Base-by-base conservation (phyloP, 257 asterid genomes). In the Solanum megistacrolobum region DNA sequence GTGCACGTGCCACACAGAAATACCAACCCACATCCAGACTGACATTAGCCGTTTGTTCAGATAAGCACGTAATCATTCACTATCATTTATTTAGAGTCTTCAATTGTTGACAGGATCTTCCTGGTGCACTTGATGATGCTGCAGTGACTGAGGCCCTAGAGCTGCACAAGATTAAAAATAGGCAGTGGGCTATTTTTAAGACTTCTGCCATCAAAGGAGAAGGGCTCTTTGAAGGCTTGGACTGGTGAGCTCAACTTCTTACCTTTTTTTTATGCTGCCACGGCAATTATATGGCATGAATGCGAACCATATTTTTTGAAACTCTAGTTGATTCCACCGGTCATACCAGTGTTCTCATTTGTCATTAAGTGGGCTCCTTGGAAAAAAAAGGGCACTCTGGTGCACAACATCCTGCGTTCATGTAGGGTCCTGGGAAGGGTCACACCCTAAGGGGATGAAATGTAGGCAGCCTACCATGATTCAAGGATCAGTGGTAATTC, bases 41-140 rank as follows among this genome's bases (percentile, higher is more conserved):
- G 65, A 41, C 9, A 79, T 43, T 79, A 14, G 25, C 65, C 3
- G 25, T 31, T 8, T 79, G n/a, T 2, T 79, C 62, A 81, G 85
- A 81, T 27, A 29, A 29, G 83, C 83, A 76, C 6, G 7, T 46
- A 46, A 46, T 8, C 31, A 31, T 18, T 82, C 21, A 5, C 86
- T 18, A 43, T 46, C 85, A 27, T 81, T 81, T 81, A 31, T 82
- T 82, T 14, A 8, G n/a, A 58, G 75, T n/a, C 69, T 71, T 12
- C 10, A 76, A 82, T 91, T 88, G 18, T 85, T 60, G 74, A 43
- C 89, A 96, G 98, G 99, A 96, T 93, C 97, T 96, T 93, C 98
- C 99, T 23, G 98, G 99, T 86, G 99, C 99, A 87, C 98, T 96
- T 16, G 98, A 96, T 90, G 99, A 93, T 90, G 98, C 99, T 83